A percentile compares a stretch with the other conserved stretches of the same genome.
phyloP scores from a whole-genome alignment of 2,329 filamentous ascomycete genomes.

The Talaromyces albobiverticillius region DNA sequence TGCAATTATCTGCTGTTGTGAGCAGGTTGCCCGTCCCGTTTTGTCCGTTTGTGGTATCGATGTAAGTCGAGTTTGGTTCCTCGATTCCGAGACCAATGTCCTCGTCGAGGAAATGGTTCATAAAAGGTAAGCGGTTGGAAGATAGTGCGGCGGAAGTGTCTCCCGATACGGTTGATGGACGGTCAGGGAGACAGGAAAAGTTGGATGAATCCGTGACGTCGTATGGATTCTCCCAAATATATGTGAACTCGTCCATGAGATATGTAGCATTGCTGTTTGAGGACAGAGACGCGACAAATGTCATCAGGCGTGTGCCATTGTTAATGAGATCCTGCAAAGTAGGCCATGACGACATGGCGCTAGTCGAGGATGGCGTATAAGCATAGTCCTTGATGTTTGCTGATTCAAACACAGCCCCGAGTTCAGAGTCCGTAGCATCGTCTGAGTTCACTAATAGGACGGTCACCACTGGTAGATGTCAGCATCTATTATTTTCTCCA shows the following conservation, averaged over 20 bases:
- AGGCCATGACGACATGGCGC: slow-evolving; percentile 58
- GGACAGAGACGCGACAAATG: slow-evolving; percentile 60
- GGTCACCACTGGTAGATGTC: slow-evolving; percentile 57
- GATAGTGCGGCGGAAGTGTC: slow-evolving; percentile 50
- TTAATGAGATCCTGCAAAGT: slow-evolving; percentile 69
- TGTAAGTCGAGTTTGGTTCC: slow-evolving; percentile 59
- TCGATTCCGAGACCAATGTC: slow-evolving; percentile 53
- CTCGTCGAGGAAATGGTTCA: slow-evolving; percentile 78
- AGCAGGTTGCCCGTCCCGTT: slow-evolving; percentile 55
- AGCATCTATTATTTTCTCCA: slow-evolving; percentile 7
- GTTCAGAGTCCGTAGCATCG: slow-evolving; percentile 52
- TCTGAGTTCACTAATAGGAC: slow-evolving; percentile 71
- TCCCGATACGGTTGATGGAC: slow-evolving; percentile 56
- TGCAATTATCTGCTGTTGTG: slow-evolving; percentile 51
- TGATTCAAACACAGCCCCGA: slow-evolving; percentile 54
- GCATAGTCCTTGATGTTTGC: slow-evolving; percentile 62
- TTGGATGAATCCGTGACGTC: slow-evolving; percentile 60
- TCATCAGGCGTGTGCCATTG: slow-evolving; percentile 62
- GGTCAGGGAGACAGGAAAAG: slow-evolving; percentile 71
- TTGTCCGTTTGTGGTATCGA: slow-evolving; percentile 64
- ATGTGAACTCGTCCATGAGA: slow-evolving; percentile 43
- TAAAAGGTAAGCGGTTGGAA: slow-evolving; percentile 63
- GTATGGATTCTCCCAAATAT: slow-evolving; percentile 69
- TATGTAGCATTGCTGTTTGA: slow-evolving; percentile 37
- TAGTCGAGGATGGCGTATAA: slow-evolving; percentile 53